A percentile compares a stretch with the other conserved stretches of the same genome.
Conservation (phyloP, 2,329 filamentous ascomycete genomes). For the Fusarium brevicatenulatum region DNA sequence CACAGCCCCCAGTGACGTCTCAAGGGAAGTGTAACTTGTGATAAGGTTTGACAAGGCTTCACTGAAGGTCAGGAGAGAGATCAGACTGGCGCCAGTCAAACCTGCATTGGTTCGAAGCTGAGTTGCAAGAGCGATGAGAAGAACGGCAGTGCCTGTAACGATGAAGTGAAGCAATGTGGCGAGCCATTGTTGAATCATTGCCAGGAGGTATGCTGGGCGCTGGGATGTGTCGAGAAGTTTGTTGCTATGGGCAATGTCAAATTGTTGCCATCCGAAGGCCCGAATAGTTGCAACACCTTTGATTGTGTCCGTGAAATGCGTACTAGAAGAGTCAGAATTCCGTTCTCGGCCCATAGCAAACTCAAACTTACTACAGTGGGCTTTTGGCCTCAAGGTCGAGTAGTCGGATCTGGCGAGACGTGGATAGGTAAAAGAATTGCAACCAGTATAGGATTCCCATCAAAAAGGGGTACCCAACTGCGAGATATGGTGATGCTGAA, state of each 20-base stretch:
- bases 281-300: conserved; percentile 65
- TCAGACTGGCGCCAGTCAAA: conserved; percentile 53
- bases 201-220: conserved; percentile 66
- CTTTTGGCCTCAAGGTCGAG: conserved; percentile 71
- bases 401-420: conserved; percentile 68
- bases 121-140: conserved; percentile 60
- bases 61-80: conserved; percentile 51
- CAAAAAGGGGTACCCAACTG: conserved; percentile 61
- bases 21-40: conserved; percentile 35
- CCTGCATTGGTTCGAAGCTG: conserved; percentile 50
- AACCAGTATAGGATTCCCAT: conserved; percentile 55
- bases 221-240: conserved; percentile 64
- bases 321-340: conserved; percentile 39
- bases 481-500: conserved; percentile 54
- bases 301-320: conserved; percentile 66
- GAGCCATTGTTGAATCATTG: conserved; percentile 68
- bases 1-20: conserved; percentile 39
- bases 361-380: conserved; percentile 49
- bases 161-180: conserved; percentile 60
- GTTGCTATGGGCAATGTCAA: conserved; percentile 54
- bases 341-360: fast-evolving
- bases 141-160: conserved; percentile 58
- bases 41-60: conserved; percentile 36
- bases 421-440: conserved; percentile 42
- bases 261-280: conserved; percentile 62